phyloP scores from a whole-genome alignment of 1,284 basidiomycete genomes.

The Cryptococcus jaspeensis region DNA sequence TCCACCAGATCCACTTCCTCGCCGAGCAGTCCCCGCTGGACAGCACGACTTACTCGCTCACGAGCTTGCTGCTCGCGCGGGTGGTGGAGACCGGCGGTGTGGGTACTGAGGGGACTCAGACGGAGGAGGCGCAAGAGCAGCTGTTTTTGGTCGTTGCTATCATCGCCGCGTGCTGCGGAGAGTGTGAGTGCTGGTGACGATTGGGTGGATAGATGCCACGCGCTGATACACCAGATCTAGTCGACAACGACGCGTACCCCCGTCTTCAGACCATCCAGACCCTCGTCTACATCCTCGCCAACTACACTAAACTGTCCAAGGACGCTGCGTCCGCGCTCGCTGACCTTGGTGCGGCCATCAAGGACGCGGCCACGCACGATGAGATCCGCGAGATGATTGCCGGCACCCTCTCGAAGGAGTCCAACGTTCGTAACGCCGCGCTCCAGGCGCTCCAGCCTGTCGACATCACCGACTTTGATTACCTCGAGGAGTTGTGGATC shows the following conservation, averaged over 20 bases:
- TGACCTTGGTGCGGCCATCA: conserved; percentile 79
- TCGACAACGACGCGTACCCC: conserved; percentile 68
- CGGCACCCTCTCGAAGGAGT: conserved; percentile 82
- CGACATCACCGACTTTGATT: conserved; percentile 91
- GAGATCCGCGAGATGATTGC: conserved; percentile 69
- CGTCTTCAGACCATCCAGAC: conserved; percentile 67
- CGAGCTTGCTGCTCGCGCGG: conserved; percentile 71
- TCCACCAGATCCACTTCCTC: conserved; percentile 80
- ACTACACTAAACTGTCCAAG: conserved; percentile 79
- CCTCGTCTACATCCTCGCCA: conserved; percentile 72
- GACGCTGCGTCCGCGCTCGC: conserved; percentile 80
- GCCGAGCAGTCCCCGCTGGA: conserved; percentile 83
- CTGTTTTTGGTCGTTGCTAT: conserved; percentile 79
- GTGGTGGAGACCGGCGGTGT: conserved; percentile 72
- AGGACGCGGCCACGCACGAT: conserved; percentile 61
- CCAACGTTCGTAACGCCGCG: conserved; percentile 82
- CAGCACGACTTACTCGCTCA: conserved; percentile 77
- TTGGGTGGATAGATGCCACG: neutral
- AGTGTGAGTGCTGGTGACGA: conserved; percentile 62
- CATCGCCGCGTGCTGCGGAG: conserved; percentile 78
- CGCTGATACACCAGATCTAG: conserved; percentile 50
- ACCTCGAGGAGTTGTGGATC: conserved; percentile 85
- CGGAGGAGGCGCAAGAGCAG: conserved; percentile 81
- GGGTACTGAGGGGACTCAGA: conserved; percentile 57
- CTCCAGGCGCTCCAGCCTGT: conserved; percentile 91